Base-by-base conservation (phyloP, 106 monocot genomes). In the Apostasia shenzhenica region DNA sequence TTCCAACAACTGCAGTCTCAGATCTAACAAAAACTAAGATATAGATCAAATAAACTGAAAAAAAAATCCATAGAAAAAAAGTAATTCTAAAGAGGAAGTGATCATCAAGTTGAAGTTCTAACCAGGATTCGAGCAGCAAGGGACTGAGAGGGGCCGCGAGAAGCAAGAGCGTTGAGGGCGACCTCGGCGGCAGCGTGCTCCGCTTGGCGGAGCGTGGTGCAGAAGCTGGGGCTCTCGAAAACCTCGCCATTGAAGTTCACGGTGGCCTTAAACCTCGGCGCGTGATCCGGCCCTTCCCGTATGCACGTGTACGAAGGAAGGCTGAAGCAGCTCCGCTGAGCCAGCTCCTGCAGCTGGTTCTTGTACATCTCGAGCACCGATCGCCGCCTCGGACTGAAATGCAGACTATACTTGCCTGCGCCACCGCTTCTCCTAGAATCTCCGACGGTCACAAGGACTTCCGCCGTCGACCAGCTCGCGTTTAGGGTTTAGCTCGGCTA, bases 251-350 rank as follows among this genome's bases (percentile, higher is more conserved):
- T 94, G 78, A 94, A 94, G 85, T 87, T 94, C 46, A 94, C 94
- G 14, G 78, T 45, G 38, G 90, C 87, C 84, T 90, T 94, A 85
- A 94, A 94, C 26, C 94, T 66, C 12, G 90, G 94, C 45, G 94
- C 94, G 69, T 94, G 94, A 76, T 94, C 94, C 9, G 94, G 94
- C 3, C 94, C 94, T 56, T 94, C 94, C 55, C 90, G 63, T 57
- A 94, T 77, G 75, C 90, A 87, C 12, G 87, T 77, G 76, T 94
- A 94, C 13, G 94, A 84, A 8, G 94, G 94, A 62, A 94, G 78
- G 75, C 85, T 90, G 82, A 94, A 94, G 90, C 94, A 94, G 83
- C 94, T 94, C 72, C 94, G 77, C 76, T 94, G 94, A 69, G 94
- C 94, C 56, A 94, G 85, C 85, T 94, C 94, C 76, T 94, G 94